These are phyloP conservation scores for Podospora australis DNA, from an alignment of 495 filamentous ascomycete species.

Conservation along the genomic window DNA sequence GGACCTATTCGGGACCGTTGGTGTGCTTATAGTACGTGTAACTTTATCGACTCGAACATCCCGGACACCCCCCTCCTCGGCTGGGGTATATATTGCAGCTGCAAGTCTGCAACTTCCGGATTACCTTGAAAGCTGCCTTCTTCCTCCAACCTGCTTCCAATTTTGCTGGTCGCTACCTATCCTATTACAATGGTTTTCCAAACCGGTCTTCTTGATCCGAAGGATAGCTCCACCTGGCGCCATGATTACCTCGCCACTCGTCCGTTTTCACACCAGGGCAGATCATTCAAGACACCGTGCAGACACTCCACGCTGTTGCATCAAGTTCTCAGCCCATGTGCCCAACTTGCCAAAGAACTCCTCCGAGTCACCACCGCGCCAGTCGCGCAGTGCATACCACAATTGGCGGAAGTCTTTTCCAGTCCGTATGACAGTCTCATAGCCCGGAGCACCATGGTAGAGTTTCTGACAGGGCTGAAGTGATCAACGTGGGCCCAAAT, in stretches of 20 bases:
- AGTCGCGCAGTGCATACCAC: conserved; percentile 33
- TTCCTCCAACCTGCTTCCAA: not conserved
- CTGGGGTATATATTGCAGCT: not conserved
- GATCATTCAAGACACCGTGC: not conserved
- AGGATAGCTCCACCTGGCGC: not conserved
- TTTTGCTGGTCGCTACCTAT: too few species aligned
- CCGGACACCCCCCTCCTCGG: too few species aligned
- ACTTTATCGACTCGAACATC: too few species aligned
- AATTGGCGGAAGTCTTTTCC: conserved; percentile 31
- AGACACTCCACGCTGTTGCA: too few species aligned
- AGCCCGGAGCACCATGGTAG: conserved; percentile 16
- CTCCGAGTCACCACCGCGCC: conserved; percentile 31
- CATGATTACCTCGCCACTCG: not conserved
- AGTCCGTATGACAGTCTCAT: conserved; percentile 27
- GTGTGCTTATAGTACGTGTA: too few species aligned
- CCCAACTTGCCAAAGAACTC: conserved; percentile 30
- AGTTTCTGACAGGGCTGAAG: conserved; percentile 12
- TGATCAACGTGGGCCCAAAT: conserved; percentile 13
- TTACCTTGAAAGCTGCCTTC: not conserved
- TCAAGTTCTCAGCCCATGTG: too few species aligned
- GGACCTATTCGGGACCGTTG: too few species aligned
- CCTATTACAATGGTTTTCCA: not conserved
- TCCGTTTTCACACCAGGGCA: not conserved
- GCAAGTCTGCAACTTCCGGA: not conserved
- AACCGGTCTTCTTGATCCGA: not conserved